These are phyloP conservation scores for Xylariaceae sp. DNA, from an alignment of 2,329 filamentous ascomycete genomes.

Conservation along the genomic window DNA sequence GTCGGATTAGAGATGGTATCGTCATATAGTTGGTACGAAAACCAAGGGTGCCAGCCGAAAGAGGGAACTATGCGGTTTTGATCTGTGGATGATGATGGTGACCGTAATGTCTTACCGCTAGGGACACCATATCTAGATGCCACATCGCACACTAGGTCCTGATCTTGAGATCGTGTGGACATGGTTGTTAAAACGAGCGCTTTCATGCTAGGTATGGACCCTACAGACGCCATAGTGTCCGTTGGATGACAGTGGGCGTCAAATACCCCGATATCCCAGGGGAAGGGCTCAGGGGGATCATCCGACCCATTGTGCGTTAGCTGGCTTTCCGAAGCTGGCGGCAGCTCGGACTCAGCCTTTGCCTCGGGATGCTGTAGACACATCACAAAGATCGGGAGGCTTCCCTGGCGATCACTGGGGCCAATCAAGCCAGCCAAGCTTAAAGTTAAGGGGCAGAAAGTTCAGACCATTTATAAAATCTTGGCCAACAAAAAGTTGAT, in stretches of 20 bases:
- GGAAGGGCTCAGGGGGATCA: conserved; percentile 51
- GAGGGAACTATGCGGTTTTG: conserved; percentile 64
- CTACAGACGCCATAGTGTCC: conserved; percentile 70
- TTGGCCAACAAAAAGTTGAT: conserved; percentile 3
- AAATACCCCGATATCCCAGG: conserved; percentile 73
- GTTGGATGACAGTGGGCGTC: conserved; percentile 88
- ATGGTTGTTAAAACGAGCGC: conserved; percentile 73
- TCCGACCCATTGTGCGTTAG: conserved; percentile 12
- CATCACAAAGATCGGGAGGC: conserved; percentile 27
- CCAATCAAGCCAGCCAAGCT: not conserved
- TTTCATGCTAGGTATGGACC: conserved; percentile 67
- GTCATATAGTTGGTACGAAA: conserved; percentile 76
- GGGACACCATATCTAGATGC: conserved; percentile 61
- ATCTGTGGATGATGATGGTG: conserved; percentile 18
- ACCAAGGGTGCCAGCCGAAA: conserved; percentile 92
- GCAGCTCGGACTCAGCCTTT: conserved; percentile 15
- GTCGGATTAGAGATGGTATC: conserved; percentile 52
- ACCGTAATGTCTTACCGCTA: conserved; percentile 31
- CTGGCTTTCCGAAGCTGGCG: conserved; percentile 10
- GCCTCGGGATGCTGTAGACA: conserved; percentile 34
- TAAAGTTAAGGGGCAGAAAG: not conserved
- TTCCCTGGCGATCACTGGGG: not conserved
- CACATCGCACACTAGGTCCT: conserved; percentile 70
- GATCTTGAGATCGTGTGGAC: conserved; percentile 78
- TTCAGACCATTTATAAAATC: not conserved